Percentiles rank a stretch among this genome's conserved stretches.
phyloP scores from a whole-genome alignment of 1,139 yeast species.

The Lodderomyces margitis region DNA sequence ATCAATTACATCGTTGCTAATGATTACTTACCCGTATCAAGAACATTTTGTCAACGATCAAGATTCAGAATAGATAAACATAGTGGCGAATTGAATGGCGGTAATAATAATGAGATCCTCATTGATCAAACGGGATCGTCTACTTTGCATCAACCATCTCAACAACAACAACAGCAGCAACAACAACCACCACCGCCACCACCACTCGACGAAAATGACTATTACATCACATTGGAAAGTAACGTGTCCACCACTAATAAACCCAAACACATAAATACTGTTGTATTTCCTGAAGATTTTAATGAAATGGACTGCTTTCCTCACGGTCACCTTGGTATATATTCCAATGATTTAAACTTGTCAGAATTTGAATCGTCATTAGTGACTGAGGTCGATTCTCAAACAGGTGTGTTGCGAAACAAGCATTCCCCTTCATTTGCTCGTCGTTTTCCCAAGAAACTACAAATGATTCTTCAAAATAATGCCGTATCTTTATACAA shows the following conservation, averaged over 20 bases:
- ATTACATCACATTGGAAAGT: constrained; percentile 33
- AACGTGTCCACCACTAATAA: constrained; percentile 38
- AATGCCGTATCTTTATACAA: constrained; percentile 36
- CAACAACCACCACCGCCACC: not conserved
- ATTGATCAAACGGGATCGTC: not conserved
- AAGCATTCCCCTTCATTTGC: constrained; percentile 22
- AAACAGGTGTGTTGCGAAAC: constrained; percentile 23
- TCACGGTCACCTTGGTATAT: constrained; percentile 32
- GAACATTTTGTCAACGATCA: constrained; percentile 46
- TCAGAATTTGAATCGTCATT: constrained; percentile 33
- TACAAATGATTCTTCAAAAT: constrained; percentile 36
- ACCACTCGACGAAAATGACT: constrained; percentile 24
- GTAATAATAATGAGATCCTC: constrained; percentile 13
- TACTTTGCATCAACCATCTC: constrained; percentile 2
- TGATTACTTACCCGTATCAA: constrained; percentile 46
- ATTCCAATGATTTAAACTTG: constrained; percentile 41
- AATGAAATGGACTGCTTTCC: constrained; percentile 34
- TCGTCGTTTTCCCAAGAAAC: constrained; percentile 33
- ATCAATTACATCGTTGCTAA: constrained; percentile 52
- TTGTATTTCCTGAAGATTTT: constrained; percentile 15
- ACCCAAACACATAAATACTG: constrained; percentile 16
- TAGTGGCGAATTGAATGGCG: constrained; percentile 12
- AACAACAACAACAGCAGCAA: not conserved
- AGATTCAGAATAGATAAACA: constrained; percentile 38
- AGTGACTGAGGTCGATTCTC: constrained; percentile 26